These are phyloP conservation scores for Gossypioides kirkii DNA, from an alignment of 345 rosid species.

Conservation along the genomic window DNA sequence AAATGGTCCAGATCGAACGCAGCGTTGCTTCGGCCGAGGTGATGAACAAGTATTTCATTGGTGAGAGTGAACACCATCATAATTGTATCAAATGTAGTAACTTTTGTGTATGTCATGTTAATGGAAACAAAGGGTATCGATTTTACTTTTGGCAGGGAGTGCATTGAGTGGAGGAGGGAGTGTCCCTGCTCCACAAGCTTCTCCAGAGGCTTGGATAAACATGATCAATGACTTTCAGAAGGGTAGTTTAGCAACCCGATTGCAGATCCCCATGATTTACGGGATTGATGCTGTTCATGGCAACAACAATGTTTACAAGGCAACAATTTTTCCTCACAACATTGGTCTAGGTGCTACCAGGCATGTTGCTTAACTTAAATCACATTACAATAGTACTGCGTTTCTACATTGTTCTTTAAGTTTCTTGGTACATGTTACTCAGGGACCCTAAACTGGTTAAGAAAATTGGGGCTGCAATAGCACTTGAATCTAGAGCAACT, in stretches of 20 bases:
- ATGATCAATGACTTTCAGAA: slow-evolving; percentile 48
- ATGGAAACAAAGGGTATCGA: too few relatives aligned
- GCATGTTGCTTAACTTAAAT: slow-evolving; percentile 24
- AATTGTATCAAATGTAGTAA: too few relatives aligned
- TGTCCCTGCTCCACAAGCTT: slow-evolving; percentile 42
- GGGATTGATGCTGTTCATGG: slow-evolving; percentile 91
- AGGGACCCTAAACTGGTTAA: slow-evolving; percentile 79
- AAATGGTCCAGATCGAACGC: slow-evolving; percentile 50
- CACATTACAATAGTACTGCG: not conserved
- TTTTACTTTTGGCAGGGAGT: slow-evolving; percentile 36
- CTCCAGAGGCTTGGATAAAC: slow-evolving; percentile 42
- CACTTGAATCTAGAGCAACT: slow-evolving; percentile 82
- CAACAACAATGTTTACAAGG: slow-evolving; percentile 66
- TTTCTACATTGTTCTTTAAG: not conserved
- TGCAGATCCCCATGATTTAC: slow-evolving; percentile 76
- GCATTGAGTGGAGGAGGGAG: slow-evolving; percentile 69
- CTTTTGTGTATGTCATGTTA: too few relatives aligned
- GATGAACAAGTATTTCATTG: slow-evolving; percentile 60
- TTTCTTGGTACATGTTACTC: not conserved
- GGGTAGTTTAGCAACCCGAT: slow-evolving; percentile 53
- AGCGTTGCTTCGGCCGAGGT: slow-evolving; percentile 24
- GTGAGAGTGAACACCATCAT: too few relatives aligned
- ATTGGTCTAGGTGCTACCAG: slow-evolving; percentile 82
- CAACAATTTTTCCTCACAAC: slow-evolving; percentile 86
- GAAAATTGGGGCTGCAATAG: slow-evolving; percentile 87